Base-by-base conservation (phyloP, 1,139 yeast genomes). In the Geotrichum phurueaensis region DNA sequence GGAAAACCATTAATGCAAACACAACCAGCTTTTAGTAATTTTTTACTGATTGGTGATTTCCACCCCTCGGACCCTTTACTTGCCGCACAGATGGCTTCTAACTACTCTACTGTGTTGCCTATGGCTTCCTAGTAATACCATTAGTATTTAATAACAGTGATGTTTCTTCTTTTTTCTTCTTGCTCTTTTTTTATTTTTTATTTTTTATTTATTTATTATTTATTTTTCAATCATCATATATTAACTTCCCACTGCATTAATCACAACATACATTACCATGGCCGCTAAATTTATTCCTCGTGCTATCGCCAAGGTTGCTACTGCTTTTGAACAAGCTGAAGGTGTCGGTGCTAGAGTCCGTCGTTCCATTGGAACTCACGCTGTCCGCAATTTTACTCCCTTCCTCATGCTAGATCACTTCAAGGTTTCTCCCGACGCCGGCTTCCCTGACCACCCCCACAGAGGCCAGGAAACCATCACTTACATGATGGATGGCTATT, bases 391-490 rank as follows among this genome's bases (percentile, higher is more conserved):
- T 71, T 89, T 89, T 75, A 81, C 89, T 31, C 97, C 97, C 4
- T 91, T 91, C 71, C 77, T 91, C 63, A 80, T 91, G 86, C 79
- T 89, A 58, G 97, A 91, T 71, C 96, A 90, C 71, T 89, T 90
- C 73, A 76, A 75, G 52, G 84, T 83, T 25, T 70, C 77, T 3
- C 82, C 83, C 15, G 81, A 80, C 22, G 89, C 89, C n/a, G 95
- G 95, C 0, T 90, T 90, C 76, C 96, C 96, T 5, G 94, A 89
- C 68, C 97, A 91, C 71, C 97, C 97, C 29, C 97, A 91, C 73
- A 82, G 89, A 63, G 96, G 96, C 36, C 95, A 89, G 74, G 96
- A 89, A 73, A 91, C 97, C 33, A 84, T 91, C 64, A 87, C 96
- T 2, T 83, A 86, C 68, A 76, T 91, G 61, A 74, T 85, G 63